Percentiles rank a stretch among this genome's conserved stretches.
phyloP scores from a whole-genome alignment of 2,329 filamentous ascomycete genomes.

The Ophiostoma ips region DNA sequence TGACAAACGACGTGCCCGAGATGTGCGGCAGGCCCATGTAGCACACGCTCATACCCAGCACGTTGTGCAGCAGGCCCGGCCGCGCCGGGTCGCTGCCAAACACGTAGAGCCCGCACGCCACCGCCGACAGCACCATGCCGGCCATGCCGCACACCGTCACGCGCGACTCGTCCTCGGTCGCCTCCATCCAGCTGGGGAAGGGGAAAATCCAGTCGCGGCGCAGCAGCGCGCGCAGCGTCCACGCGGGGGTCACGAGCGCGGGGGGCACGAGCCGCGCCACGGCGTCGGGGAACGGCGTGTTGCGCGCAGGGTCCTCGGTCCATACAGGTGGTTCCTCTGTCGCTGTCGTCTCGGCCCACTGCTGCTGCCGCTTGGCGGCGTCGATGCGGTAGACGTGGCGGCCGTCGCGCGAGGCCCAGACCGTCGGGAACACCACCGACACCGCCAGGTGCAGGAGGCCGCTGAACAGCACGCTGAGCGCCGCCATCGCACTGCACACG shows the following conservation, averaged over 20 bases:
- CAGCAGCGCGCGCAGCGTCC: conserved; percentile 37
- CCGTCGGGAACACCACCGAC: conserved; percentile 58
- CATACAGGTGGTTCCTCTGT: conserved; percentile 9
- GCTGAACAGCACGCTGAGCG: too few species aligned
- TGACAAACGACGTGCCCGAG: conserved; percentile 78
- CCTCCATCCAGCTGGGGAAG: conserved; percentile 18
- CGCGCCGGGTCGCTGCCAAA: conserved; percentile 38
- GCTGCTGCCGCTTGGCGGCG: conserved; percentile 25
- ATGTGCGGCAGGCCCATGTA: conserved; percentile 26
- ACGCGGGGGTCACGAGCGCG: conserved; percentile 22
- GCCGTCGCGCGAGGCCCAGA: conserved; percentile 40
- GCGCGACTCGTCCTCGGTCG: not conserved
- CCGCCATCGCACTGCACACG: too few species aligned
- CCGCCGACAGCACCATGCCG: not conserved
- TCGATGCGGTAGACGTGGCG: conserved; percentile 30
- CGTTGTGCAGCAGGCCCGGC: conserved; percentile 50
- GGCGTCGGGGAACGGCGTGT: conserved; percentile 26
- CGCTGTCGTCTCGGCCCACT: conserved; percentile 9
- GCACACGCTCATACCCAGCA: conserved; percentile 27
- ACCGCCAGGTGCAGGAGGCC: conserved; percentile 52
- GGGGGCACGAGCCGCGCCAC: conserved; percentile 21
- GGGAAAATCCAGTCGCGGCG: conserved; percentile 37
- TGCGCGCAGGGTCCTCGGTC: conserved; percentile 19
- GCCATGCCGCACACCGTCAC: not conserved
- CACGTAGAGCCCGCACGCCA: conserved; percentile 35